Evolutionary conservation across 106 monocot species (phyloP).

Genomic region (Cymbidium sinense): DNA sequence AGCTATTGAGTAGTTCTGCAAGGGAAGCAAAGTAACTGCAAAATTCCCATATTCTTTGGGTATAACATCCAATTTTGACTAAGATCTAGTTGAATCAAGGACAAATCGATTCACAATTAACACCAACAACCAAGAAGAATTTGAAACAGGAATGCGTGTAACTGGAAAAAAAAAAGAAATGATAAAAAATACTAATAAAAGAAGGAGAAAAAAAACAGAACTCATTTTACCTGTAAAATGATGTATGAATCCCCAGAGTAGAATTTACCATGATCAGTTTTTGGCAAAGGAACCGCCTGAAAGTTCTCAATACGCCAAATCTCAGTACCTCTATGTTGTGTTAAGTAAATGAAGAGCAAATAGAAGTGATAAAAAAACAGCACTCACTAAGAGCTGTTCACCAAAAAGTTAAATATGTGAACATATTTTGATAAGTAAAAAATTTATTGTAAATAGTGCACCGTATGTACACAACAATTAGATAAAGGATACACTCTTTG

Average conservation of each 20-base stretch:
- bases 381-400: background rate
- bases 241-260: slow-evolving; percentile 73
- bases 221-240: slow-evolving; percentile 51
- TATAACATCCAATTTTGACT: background rate
- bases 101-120: background rate
- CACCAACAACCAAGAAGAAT: background rate
- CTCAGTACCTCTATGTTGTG: slow-evolving; percentile 44
- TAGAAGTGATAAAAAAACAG: background rate
- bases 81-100: background rate
- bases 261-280: slow-evolving; percentile 63
- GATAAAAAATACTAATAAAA: background rate
- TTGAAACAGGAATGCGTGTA: slow-evolving; percentile 1
- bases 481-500: slow-evolving; percentile 55
- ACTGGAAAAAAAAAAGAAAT: background rate
- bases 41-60: background rate
- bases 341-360: slow-evolving; percentile 31
- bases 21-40: background rate
- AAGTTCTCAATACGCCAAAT: slow-evolving; percentile 77
- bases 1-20: background rate
- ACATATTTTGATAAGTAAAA: background rate
- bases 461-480: background rate
- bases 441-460: background rate
- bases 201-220: background rate
- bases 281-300: slow-evolving; percentile 55
- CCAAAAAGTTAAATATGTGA: background rate